Percentiles rank a stretch among this genome's conserved stretches.
These are phyloP conservation scores for Solanum tacnaense DNA, from an alignment of 257 asterid genomes.

Conservation along the genomic window DNA sequence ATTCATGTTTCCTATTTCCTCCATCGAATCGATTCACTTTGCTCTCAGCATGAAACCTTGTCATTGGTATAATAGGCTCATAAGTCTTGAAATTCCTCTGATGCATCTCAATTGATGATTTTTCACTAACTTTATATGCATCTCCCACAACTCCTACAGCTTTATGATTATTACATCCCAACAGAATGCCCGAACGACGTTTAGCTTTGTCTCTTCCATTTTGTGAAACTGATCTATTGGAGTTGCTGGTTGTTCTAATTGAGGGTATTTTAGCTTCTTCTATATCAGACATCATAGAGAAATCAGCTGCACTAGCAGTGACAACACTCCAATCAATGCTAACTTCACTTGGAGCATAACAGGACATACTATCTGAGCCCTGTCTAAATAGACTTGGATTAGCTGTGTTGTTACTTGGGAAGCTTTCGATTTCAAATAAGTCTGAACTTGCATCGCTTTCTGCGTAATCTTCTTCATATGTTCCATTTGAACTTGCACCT, in stretches of 20 bases:
- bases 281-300: conserved; percentile 42
- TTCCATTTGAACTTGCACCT: conserved; percentile 21
- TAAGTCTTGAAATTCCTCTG: conserved; percentile 8
- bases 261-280: conserved; percentile 21
- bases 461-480: conserved; percentile 23
- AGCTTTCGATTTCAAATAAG: conserved; percentile 73
- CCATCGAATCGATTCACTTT: conserved; percentile 21
- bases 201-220: conserved; percentile 24
- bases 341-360: conserved; percentile 84
- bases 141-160: conserved; percentile 60
- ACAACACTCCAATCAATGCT: conserved; percentile 84
- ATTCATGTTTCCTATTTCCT: conserved; percentile 25
- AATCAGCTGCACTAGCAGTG: conserved; percentile 75
- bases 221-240: neutral
- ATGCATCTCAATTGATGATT: conserved; percentile 1
- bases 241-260: neutral
- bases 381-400: conserved; percentile 31
- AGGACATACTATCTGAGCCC: conserved; percentile 32
- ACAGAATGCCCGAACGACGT: conserved; percentile 36
- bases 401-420: conserved; percentile 28
- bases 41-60: conserved; percentile 31
- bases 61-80: conserved; percentile 23
- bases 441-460: conserved; percentile 77
- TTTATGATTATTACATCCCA: conserved; percentile 61
- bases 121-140: conserved; percentile 27